A percentile compares a stretch with the other conserved stretches of the same genome.
Evolutionary conservation across 225 moss, liverwort and hornwort genomes (phyloP).

Genomic region (Thuidium tamariscinum): DNA sequence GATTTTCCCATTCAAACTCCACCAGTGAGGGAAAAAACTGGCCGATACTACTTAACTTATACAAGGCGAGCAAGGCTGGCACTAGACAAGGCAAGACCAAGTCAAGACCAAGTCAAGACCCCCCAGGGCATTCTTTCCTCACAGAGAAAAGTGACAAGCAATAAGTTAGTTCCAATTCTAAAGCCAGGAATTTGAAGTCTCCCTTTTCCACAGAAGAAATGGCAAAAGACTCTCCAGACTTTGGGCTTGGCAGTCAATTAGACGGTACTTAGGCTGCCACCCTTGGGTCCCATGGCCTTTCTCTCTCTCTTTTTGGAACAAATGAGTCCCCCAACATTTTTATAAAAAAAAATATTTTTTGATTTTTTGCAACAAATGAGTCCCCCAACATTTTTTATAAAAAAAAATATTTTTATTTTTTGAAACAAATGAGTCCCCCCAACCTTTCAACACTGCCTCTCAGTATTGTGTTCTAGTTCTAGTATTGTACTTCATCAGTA

Average conservation of each 20-base stretch:
- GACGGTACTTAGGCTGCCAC: too few relatives aligned
- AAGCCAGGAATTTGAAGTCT: not conserved
- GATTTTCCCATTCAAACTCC: not conserved
- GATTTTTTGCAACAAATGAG: too few relatives aligned
- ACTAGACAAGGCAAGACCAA: not conserved
- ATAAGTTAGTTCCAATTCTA: not conserved
- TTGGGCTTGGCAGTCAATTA: slow-evolving; percentile 19
- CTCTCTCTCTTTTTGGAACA: too few relatives aligned
- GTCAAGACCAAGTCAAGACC: not conserved
- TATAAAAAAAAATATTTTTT: too few relatives aligned
- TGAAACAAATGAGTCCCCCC: too few relatives aligned
- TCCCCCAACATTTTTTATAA: too few relatives aligned
- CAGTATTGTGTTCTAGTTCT: too few relatives aligned
- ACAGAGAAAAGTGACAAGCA: not conserved
- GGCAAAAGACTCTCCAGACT: not conserved
- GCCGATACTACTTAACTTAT: too few relatives aligned
- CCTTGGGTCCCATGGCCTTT: too few relatives aligned
- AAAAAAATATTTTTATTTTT: too few relatives aligned
- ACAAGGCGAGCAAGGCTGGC: not conserved
- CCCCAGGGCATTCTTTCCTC: not conserved
- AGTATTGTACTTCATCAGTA: not conserved
- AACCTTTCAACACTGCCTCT: not conserved
- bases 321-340: too few relatives aligned
- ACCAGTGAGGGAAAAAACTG: too few relatives aligned
- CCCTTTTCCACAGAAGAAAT: not conserved